Evolutionary conservation across 768 basidiomycete species (phyloP).

Genomic region (Pleurotus eryngii): DNA sequence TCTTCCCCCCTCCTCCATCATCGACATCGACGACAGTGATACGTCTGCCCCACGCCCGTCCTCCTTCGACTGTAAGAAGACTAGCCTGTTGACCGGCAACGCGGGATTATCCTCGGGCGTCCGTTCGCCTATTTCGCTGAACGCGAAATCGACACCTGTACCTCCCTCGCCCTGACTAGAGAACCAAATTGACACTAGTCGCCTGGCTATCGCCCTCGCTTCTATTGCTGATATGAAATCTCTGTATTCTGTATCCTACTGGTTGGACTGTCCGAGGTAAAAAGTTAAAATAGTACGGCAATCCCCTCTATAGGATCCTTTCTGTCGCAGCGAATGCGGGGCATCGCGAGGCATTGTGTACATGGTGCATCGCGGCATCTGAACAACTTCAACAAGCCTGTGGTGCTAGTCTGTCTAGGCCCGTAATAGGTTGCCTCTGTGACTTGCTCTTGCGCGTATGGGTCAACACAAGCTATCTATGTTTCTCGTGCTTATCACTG

Average conservation of each 20-base stretch:
- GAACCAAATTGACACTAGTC: constrained; percentile 2
- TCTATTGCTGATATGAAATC: constrained; percentile 5
- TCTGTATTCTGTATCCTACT: not conserved
- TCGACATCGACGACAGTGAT: not conserved
- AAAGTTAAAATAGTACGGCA: constrained; percentile 6
- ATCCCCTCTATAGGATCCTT: not conserved
- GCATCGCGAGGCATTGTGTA: not conserved
- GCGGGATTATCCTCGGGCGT: not conserved
- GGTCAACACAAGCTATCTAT: constrained; percentile 3
- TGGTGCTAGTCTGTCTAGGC: constrained; percentile 4
- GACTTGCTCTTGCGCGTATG: not conserved
- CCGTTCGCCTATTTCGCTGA: not conserved
- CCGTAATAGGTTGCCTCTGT: not conserved
- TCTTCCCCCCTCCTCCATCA: not conserved
- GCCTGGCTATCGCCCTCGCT: not conserved
- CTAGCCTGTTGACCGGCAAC: too few relatives aligned
- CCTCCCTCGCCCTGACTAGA: not conserved
- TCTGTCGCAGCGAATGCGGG: constrained; percentile 3
- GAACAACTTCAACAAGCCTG: constrained; percentile 1
- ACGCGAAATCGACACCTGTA: constrained; percentile 1
- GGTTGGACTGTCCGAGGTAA: constrained; percentile 7
- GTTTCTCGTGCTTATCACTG: constrained; percentile 4
- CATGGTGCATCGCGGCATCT: not conserved
- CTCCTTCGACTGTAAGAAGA: too few relatives aligned
- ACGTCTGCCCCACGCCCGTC: too few relatives aligned